Percentiles rank a stretch among this genome's conserved stretches.
These are phyloP conservation scores for Pythium sp. DNA, from an alignment of 352 stramenopile species.

Conservation along the genomic window DNA sequence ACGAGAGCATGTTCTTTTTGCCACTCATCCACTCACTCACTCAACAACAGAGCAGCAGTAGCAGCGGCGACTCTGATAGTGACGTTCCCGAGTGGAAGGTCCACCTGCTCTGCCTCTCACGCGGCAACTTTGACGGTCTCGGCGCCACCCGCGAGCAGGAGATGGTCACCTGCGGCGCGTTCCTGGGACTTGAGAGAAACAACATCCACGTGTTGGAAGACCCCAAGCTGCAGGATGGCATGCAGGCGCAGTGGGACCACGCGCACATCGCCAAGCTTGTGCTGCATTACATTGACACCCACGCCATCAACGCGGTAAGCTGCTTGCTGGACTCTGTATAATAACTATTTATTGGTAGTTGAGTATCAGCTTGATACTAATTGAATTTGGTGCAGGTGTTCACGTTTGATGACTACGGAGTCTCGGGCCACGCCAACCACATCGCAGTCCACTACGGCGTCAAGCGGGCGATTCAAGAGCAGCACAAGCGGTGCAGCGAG, in stretches of 20 bases:
- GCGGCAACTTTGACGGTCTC: constrained; percentile 91
- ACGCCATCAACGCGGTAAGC: constrained; percentile 63
- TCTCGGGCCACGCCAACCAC: constrained; percentile 95
- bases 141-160: constrained; percentile 84
- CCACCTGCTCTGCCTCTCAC: constrained; percentile 90
- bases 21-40: constrained; percentile 74
- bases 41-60: constrained; percentile 16
- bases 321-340: not conserved
- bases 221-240: constrained; percentile 83
- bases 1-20: constrained; percentile 98
- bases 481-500: constrained; percentile 36
- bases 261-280: constrained; percentile 66
- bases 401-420: constrained; percentile 92
- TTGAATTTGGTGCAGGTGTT: constrained; percentile 60
- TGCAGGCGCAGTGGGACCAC: constrained; percentile 68
- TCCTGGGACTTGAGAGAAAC: constrained; percentile 44
- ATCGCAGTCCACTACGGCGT: constrained; percentile 71
- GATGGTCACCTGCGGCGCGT: constrained; percentile 50
- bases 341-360: not conserved
- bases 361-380: not conserved
- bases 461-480: constrained; percentile 37
- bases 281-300: constrained; percentile 44
- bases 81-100: constrained; percentile 40
- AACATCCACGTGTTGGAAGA: constrained; percentile 78
- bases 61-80: not conserved